Conservation (phyloP, 1,139 yeast species). For the Hemisphaericaspora lyxosophila region DNA sequence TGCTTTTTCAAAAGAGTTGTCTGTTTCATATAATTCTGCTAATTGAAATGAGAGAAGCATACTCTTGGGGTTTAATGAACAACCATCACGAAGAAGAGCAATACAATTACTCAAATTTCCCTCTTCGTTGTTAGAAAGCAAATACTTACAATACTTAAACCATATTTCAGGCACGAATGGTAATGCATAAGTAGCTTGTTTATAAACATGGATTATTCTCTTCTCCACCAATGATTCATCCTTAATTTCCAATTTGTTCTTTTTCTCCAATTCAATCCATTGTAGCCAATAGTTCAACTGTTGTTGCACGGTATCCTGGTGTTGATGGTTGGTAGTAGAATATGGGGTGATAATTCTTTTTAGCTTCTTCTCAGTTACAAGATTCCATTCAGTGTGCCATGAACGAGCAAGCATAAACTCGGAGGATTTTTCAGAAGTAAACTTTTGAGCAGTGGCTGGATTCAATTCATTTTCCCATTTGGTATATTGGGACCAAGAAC, state of each 20-base stretch:
- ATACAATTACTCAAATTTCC: constrained; percentile 32
- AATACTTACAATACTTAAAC: constrained; percentile 59
- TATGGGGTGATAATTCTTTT: constrained; percentile 41
- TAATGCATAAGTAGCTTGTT: constrained; percentile 66
- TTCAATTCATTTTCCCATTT: constrained; percentile 80
- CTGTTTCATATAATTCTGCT: constrained; percentile 69
- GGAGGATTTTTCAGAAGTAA: constrained; percentile 78
- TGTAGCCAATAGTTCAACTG: constrained; percentile 61
- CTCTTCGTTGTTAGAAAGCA: constrained; percentile 33
- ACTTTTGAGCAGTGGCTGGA: constrained; percentile 78
- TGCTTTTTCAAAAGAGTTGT: constrained; percentile 53
- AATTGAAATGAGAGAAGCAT: constrained; percentile 64
- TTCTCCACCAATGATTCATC: constrained; percentile 47
- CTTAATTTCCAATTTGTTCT: constrained; percentile 63
- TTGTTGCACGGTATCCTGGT: constrained; percentile 20
- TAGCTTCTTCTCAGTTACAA: constrained; percentile 47
- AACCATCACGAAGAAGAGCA: constrained; percentile 54
- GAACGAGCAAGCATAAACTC: constrained; percentile 91
- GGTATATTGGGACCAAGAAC: constrained; percentile 78
- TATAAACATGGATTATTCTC: constrained; percentile 72
- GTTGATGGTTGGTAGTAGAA: constrained; percentile 20
- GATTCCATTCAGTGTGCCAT: constrained; percentile 66
- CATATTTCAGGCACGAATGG: constrained; percentile 82
- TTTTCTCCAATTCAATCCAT: constrained; percentile 80
- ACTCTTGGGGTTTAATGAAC: constrained; percentile 69